phyloP scores from a whole-genome alignment of 306 rosid genomes.

The Phaseolus lunatus region DNA sequence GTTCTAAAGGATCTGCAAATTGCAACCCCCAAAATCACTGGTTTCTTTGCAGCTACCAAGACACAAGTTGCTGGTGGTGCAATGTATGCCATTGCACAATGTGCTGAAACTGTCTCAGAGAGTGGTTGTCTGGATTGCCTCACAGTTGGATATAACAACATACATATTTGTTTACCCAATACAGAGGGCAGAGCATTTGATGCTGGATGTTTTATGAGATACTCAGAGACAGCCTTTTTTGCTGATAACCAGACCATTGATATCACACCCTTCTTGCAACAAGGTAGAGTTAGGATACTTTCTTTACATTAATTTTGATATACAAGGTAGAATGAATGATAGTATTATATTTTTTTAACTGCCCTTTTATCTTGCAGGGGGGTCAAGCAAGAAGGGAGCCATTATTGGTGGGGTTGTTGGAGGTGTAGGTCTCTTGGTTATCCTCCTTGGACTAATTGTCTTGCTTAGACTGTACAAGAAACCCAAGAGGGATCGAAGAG shows the following conservation, averaged over 20 bases:
- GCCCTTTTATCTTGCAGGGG: constrained; percentile 37
- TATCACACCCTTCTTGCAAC: constrained; percentile 46
- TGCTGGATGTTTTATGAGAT: constrained; percentile 77
- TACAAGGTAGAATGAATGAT: background rate
- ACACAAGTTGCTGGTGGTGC: constrained; percentile 45
- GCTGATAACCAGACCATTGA: constrained; percentile 58
- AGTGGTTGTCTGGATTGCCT: constrained; percentile 52
- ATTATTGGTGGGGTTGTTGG: constrained; percentile 76
- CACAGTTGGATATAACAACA: constrained; percentile 42
- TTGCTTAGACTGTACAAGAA: constrained; percentile 50
- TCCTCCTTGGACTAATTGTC: constrained; percentile 54
- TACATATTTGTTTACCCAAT: constrained; percentile 55
- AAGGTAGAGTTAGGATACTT: constrained; percentile 29
- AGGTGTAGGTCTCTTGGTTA: constrained; percentile 59
- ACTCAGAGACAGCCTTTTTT: constrained; percentile 64
- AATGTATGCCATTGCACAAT: constrained; percentile 71
- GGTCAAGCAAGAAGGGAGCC: constrained; percentile 59
- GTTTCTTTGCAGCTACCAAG: constrained; percentile 56
- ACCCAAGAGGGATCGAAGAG: constrained; percentile 54
- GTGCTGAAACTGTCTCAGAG: constrained; percentile 49
- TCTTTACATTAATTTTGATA: constrained; percentile 11
- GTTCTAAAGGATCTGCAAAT: constrained; percentile 35
- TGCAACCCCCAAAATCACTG: constrained; percentile 53
- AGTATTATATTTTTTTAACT: background rate
- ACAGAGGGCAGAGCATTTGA: constrained; percentile 58